phyloP scores from a whole-genome alignment of 371 early-diverging fungal genomes.

The Mortierella sp. region DNA sequence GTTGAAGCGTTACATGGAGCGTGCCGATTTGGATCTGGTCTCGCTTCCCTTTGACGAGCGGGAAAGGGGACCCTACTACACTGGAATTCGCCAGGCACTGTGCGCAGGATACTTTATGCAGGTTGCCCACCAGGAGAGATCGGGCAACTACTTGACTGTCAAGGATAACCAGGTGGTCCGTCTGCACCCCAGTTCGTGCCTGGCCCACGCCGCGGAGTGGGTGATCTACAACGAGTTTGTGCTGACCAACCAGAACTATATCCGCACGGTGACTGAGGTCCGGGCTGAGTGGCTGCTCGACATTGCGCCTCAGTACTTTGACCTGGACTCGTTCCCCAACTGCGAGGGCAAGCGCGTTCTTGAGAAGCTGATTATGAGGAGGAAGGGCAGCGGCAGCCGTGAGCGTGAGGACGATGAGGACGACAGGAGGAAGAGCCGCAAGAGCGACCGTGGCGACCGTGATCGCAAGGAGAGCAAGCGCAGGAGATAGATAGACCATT shows the following conservation, averaged over 20 bases:
- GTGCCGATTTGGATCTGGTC: constrained; percentile 76
- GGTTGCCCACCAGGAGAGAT: constrained; percentile 92
- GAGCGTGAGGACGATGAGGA: constrained; percentile 39
- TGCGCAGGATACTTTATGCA: constrained; percentile 97
- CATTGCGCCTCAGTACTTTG: constrained; percentile 87
- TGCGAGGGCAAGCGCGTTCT: constrained; percentile 92
- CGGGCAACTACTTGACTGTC: constrained; percentile 92
- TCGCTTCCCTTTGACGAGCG: constrained; percentile 82
- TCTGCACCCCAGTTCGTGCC: constrained; percentile 93
- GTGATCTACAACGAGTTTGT: constrained; percentile 98
- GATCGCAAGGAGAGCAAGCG: constrained; percentile 54
- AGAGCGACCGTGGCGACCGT: constrained; percentile 40
- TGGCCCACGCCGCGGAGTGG: constrained; percentile 96
- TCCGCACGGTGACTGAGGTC: constrained; percentile 93
- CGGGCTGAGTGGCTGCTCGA: constrained; percentile 95
- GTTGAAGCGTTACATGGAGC: constrained; percentile 87
- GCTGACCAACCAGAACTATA: constrained; percentile 95
- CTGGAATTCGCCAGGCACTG: constrained; percentile 90
- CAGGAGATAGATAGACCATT: constrained; percentile 32
- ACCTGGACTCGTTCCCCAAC: constrained; percentile 89
- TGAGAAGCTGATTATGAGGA: constrained; percentile 64
- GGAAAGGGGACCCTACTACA: constrained; percentile 72
- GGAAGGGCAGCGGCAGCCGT: constrained; percentile 35
- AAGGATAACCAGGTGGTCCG: constrained; percentile 98
- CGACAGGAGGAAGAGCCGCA: constrained; percentile 41